Evolutionary conservation across 148 eudicot species (phyloP).

Genomic region (Fagopyrum homotropicum): DNA sequence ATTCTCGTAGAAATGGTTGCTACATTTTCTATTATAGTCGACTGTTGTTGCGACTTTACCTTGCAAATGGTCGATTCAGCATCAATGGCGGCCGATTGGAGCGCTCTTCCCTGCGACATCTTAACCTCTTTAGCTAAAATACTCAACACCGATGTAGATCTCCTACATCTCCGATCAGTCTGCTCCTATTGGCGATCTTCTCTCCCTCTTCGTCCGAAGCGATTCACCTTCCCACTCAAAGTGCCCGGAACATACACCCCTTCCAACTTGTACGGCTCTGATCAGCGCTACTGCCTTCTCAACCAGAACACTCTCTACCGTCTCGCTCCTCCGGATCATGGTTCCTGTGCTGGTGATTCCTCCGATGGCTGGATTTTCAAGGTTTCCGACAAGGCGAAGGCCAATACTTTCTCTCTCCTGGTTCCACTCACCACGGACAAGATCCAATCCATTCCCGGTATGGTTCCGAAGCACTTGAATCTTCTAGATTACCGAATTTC

Average conservation of each 20-base stretch:
- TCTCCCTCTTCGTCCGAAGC: background rate
- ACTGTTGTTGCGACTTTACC: too few species aligned
- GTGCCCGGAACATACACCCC: background rate
- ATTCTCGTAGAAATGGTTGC: too few species aligned
- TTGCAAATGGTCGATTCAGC: too few species aligned
- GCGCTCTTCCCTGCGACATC: background rate
- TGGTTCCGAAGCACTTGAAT: background rate
- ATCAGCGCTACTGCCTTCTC: background rate
- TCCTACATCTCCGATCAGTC: background rate
- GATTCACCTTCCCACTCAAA: background rate
- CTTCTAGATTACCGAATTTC: background rate
- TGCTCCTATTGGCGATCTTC: background rate
- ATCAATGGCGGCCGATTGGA: background rate
- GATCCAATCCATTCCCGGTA: background rate
- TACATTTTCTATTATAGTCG: too few species aligned
- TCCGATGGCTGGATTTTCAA: background rate
- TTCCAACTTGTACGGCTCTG: background rate
- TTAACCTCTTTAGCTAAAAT: background rate
- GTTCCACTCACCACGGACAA: background rate
- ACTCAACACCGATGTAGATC: background rate
- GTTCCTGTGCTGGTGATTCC: background rate
- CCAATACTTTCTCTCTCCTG: constrained; percentile 4
- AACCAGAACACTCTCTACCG: constrained; percentile 1
- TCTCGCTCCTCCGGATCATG: background rate
- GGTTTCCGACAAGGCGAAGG: background rate